phyloP scores from a whole-genome alignment of 2,329 filamentous ascomycete genomes.

The Purpureocillium takamizusanense region DNA sequence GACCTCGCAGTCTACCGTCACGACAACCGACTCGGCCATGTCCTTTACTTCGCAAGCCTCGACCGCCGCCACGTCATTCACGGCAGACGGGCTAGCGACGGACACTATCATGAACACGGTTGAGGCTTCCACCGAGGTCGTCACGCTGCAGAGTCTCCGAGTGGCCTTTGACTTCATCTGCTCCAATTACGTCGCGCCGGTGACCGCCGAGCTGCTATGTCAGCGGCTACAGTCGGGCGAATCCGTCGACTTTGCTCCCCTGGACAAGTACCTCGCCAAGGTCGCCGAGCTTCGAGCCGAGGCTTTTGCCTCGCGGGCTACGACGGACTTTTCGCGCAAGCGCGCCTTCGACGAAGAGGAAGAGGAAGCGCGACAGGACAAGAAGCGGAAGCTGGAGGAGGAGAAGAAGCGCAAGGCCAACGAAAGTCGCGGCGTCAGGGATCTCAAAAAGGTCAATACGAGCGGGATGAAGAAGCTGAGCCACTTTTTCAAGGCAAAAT shows the following conservation, averaged over 20 bases:
- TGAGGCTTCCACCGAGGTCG: conserved; percentile 37
- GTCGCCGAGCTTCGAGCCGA: conserved; percentile 62
- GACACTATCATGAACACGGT: conserved; percentile 31
- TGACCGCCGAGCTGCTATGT: conserved; percentile 32
- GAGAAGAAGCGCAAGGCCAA: conserved; percentile 74
- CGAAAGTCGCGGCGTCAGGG: conserved; percentile 66
- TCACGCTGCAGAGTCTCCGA: conserved; percentile 53
- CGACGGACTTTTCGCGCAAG: conserved; percentile 64
- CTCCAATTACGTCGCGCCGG: conserved; percentile 46
- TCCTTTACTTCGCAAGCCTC: conserved; percentile 29
- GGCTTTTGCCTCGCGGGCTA: conserved; percentile 57
- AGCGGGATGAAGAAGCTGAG: conserved; percentile 96
- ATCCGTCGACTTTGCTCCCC: conserved; percentile 55
- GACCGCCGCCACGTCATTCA: conserved; percentile 36
- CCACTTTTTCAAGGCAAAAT: conserved; percentile 76
- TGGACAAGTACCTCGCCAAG: conserved; percentile 60
- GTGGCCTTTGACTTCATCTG: conserved; percentile 58
- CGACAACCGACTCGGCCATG: conserved; percentile 23
- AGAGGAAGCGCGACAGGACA: conserved; percentile 58
- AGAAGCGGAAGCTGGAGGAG: conserved; percentile 78
- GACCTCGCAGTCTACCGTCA: conserved; percentile 33
- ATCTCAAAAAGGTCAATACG: conserved; percentile 84
- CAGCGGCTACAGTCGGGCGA: conserved; percentile 26
- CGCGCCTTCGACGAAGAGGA: conserved; percentile 58
- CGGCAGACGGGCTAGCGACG: conserved; percentile 19